These are phyloP conservation scores for Diaporthe batatas DNA, from an alignment of 2,329 filamentous ascomycete species.

Conservation along the genomic window DNA sequence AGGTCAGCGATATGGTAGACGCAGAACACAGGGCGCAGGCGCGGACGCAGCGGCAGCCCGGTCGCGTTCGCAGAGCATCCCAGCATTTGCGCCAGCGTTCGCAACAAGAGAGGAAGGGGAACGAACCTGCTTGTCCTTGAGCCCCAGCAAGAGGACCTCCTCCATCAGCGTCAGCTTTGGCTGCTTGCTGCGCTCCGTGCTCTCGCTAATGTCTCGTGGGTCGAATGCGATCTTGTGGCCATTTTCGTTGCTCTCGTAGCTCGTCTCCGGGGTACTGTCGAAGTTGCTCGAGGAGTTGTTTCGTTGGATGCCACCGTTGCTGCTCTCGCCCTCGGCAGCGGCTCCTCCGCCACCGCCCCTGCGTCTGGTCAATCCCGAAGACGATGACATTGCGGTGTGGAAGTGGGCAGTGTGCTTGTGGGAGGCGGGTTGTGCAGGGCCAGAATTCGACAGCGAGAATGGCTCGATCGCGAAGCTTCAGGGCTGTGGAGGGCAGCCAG, in stretches of 20 bases:
- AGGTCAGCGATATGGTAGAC: slow-evolving; percentile 33
- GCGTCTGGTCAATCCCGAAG: slow-evolving; percentile 72
- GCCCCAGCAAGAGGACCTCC: slow-evolving; percentile 91
- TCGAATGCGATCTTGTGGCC: slow-evolving; percentile 99
- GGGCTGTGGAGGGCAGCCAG: slow-evolving; percentile 3
- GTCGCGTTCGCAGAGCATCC: not conserved
- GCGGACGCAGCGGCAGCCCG: slow-evolving; percentile 18
- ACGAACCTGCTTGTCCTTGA: slow-evolving; percentile 98
- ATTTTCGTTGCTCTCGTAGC: slow-evolving; percentile 92
- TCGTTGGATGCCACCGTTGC: slow-evolving; percentile 64
- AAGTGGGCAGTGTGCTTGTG: not conserved
- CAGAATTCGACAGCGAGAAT: slow-evolving; percentile 1
- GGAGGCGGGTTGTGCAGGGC: slow-evolving; percentile 5
- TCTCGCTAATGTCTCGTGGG: slow-evolving; percentile 97
- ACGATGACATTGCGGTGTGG: slow-evolving; percentile 49
- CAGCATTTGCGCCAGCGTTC: not conserved
- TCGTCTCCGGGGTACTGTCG: slow-evolving; percentile 77
- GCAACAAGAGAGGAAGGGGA: slow-evolving; percentile 3
- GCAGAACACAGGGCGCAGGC: not conserved
- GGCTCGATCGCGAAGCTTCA: slow-evolving; percentile 23
- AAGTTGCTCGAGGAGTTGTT: slow-evolving; percentile 68
- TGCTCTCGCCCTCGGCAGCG: slow-evolving; percentile 66
- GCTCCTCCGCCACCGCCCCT: slow-evolving; percentile 74
- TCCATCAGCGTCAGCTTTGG: slow-evolving; percentile 99
- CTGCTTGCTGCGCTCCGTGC: slow-evolving; percentile 94